These are phyloP conservation scores for Thielaviopsis cerberus DNA, from an alignment of 2,329 filamentous ascomycete genomes.

Conservation along the genomic window DNA sequence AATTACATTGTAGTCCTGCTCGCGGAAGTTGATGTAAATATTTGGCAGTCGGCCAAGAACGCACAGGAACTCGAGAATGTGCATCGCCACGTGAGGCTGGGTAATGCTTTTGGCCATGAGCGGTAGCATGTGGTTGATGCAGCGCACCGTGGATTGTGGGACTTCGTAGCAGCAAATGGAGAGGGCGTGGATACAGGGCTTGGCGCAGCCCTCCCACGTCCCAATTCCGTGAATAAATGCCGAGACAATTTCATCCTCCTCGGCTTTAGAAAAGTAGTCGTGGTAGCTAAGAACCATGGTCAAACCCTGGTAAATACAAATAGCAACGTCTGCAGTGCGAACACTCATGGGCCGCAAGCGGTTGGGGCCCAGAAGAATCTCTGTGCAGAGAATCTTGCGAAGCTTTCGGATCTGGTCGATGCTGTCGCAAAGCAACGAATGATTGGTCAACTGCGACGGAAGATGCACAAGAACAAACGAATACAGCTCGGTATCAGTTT, in stretches of 20 bases:
- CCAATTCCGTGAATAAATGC: conserved; percentile 74
- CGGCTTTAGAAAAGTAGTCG: conserved; percentile 59
- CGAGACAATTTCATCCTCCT: conserved; percentile 77
- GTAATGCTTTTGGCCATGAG: conserved; percentile 95
- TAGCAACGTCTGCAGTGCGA: conserved; percentile 54
- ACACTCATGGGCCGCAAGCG: neutral
- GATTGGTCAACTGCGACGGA: conserved; percentile 75
- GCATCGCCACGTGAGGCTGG: conserved; percentile 74
- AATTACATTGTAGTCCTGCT: conserved; percentile 82
- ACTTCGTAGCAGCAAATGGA: conserved; percentile 92
- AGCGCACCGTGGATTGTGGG: conserved; percentile 69
- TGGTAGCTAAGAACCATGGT: conserved; percentile 86
- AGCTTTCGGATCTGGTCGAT: conserved; percentile 59
- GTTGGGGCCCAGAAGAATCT: neutral
- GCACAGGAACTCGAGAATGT: conserved; percentile 90
- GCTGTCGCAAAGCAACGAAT: conserved; percentile 60
- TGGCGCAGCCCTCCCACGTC: conserved; percentile 69
- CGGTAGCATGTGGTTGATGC: conserved; percentile 66
- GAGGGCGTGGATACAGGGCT: conserved; percentile 83
- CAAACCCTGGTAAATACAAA: conserved; percentile 72
- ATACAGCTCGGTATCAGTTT: conserved; percentile 72
- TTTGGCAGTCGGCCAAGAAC: conserved; percentile 69
- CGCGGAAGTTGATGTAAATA: conserved; percentile 71
- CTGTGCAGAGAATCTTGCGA: conserved; percentile 47
- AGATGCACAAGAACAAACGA: conserved; percentile 76